These are phyloP conservation scores for Fibroporia radiculosa DNA, from an alignment of 768 basidiomycete species.

Conservation along the genomic window DNA sequence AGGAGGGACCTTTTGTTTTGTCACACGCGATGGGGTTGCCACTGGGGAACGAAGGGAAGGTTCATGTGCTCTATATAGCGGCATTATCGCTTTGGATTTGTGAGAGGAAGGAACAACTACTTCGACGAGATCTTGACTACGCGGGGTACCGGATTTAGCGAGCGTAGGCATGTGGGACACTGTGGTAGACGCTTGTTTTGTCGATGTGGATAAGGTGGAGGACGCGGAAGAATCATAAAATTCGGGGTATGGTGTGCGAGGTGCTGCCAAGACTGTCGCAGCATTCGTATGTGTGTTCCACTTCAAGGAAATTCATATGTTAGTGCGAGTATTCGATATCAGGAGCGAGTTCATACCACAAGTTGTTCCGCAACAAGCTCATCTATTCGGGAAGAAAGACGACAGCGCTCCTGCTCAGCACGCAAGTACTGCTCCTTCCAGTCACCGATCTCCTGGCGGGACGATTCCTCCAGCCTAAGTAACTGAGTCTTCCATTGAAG, in stretches of 20 bases:
- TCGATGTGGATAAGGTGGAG: slow-evolving; percentile 11
- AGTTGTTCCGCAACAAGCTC: slow-evolving; percentile 44
- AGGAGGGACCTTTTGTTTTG: slow-evolving; percentile 1
- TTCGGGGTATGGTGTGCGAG: slow-evolving; percentile 7
- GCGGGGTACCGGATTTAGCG: slow-evolving; percentile 1
- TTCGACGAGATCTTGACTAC: too few species aligned
- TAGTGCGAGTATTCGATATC: not conserved
- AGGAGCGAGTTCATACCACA: slow-evolving; percentile 18
- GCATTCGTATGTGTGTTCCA: slow-evolving; percentile 17
- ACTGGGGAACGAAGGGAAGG: slow-evolving; percentile 2
- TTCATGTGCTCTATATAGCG: too few species aligned
- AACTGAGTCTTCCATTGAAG: slow-evolving; percentile 69
- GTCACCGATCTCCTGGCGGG: slow-evolving; percentile 44
- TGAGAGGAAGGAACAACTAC: too few species aligned
- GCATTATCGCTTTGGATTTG: too few species aligned
- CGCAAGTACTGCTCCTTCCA: slow-evolving; percentile 79
- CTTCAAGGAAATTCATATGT: not conserved
- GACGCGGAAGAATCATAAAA: slow-evolving; percentile 11
- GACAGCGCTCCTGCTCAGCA: slow-evolving; percentile 61
- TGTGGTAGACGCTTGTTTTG: slow-evolving; percentile 18
- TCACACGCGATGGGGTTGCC: slow-evolving; percentile 1
- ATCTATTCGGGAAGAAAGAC: slow-evolving; percentile 48
- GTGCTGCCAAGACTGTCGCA: slow-evolving; percentile 7
- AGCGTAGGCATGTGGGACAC: slow-evolving; percentile 4
- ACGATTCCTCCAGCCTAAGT: slow-evolving; percentile 36